phyloP scores from a whole-genome alignment of 495 filamentous ascomycete genomes.

The Trypethelium eluteriae region DNA sequence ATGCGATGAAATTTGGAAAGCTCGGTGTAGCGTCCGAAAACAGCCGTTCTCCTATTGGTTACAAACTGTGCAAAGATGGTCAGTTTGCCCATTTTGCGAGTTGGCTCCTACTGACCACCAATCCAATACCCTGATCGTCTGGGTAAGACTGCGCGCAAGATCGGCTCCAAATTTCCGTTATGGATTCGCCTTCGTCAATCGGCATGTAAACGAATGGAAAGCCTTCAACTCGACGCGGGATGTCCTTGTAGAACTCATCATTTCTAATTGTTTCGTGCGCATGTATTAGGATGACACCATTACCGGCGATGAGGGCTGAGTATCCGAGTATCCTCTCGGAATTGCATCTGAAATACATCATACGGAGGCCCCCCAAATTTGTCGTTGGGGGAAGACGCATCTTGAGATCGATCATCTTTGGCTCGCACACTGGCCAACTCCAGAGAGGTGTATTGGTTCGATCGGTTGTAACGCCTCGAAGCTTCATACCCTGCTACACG shows the following conservation, averaged over 20 bases:
- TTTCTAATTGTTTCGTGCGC: background rate
- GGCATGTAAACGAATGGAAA: background rate
- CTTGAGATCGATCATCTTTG: background rate
- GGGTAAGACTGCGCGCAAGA: background rate
- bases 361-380: background rate
- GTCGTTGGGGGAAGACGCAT: background rate
- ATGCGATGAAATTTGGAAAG: background rate
- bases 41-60: background rate
- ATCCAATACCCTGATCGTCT: background rate
- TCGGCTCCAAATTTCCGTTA: constrained; percentile 1
- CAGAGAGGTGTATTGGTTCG: background rate
- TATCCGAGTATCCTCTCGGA: background rate
- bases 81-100: background rate
- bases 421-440: background rate
- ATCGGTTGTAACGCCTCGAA: background rate
- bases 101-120: background rate
- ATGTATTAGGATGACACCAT: background rate
- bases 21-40: background rate
- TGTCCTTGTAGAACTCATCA: background rate
- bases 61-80: background rate
- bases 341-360: background rate
- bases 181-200: background rate
- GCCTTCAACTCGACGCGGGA: background rate
- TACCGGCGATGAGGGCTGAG: background rate
- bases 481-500: background rate